phyloP scores from a whole-genome alignment of 768 basidiomycete genomes.

The Gloeostereum incarnatum region DNA sequence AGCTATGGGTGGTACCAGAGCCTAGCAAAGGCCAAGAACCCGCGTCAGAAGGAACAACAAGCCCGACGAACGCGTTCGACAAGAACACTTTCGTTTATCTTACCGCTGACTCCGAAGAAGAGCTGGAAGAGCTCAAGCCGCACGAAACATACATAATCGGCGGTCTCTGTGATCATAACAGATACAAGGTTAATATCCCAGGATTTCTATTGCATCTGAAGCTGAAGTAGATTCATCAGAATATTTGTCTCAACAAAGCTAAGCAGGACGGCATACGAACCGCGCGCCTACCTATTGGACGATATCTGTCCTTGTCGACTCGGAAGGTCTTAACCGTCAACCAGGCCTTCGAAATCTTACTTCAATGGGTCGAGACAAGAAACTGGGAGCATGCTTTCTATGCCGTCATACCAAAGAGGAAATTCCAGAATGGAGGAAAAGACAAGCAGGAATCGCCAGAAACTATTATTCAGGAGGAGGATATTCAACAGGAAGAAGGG shows the following conservation, averaged over 20 bases:
- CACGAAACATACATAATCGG: slow-evolving; percentile 87
- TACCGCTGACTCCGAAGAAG: slow-evolving; percentile 87
- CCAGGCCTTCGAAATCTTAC: slow-evolving; percentile 88
- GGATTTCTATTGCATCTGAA: neutral
- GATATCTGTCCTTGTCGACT: slow-evolving; percentile 77
- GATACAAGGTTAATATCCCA: slow-evolving; percentile 69
- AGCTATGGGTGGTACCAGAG: slow-evolving; percentile 40
- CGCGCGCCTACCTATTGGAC: slow-evolving; percentile 92
- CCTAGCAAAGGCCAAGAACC: neutral
- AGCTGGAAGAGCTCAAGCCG: slow-evolving; percentile 73
- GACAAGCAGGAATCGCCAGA: slow-evolving; percentile 25
- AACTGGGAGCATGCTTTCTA: slow-evolving; percentile 85
- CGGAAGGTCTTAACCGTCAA: slow-evolving; percentile 97
- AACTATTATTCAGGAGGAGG: slow-evolving; percentile 29
- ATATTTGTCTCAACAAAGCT: slow-evolving; percentile 85
- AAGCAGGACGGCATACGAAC: slow-evolving; percentile 63
- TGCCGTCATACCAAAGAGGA: slow-evolving; percentile 86
- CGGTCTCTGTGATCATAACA: slow-evolving; percentile 92
- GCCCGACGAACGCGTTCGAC: neutral
- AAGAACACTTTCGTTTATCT: slow-evolving; percentile 67
- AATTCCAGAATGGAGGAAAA: slow-evolving; percentile 47
- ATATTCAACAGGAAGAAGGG: slow-evolving; percentile 9
- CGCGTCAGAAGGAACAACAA: neutral
- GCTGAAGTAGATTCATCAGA: slow-evolving; percentile 36
- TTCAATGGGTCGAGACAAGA: slow-evolving; percentile 79